Percentiles rank a stretch among this genome's conserved stretches.
These are phyloP conservation scores for Suillus ampliporus DNA, from an alignment of 768 basidiomycete genomes.

Conservation along the genomic window DNA sequence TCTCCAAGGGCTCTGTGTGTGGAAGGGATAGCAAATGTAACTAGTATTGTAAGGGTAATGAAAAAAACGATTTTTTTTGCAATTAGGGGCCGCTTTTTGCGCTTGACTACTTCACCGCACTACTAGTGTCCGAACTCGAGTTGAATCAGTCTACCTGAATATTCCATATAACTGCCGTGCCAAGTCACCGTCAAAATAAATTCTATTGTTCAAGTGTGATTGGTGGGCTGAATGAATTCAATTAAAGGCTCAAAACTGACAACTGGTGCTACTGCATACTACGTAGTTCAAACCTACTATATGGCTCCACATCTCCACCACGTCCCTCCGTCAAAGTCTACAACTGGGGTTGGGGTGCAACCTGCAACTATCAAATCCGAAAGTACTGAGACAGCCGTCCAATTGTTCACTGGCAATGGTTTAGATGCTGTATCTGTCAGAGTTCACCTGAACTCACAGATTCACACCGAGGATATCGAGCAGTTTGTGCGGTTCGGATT, in stretches of 20 bases:
- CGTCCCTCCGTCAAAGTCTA: neutral
- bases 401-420: too few relatives aligned
- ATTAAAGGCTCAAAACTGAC: neutral
- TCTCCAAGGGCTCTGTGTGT: neutral
- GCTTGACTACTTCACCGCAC: neutral
- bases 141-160: neutral
- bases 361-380: too few relatives aligned
- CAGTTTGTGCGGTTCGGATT: neutral
- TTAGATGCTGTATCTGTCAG: neutral
- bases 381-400: too few relatives aligned
- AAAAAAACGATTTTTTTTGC: neutral
- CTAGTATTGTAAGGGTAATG: neutral
- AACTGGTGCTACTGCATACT: neutral
- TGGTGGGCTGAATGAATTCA: neutral
- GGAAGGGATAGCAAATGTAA: neutral
- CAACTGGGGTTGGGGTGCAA: neutral
- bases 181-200: neutral
- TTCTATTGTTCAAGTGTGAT: neutral
- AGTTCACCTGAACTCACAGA: neutral
- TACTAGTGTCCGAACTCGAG: neutral
- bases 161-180: neutral
- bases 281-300: neutral
- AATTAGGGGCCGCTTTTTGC: neutral
- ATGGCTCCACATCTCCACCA: neutral
- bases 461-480: neutral